Conservation (phyloP, 768 basidiomycete genomes). For the Phanerochaete sordida region DNA sequence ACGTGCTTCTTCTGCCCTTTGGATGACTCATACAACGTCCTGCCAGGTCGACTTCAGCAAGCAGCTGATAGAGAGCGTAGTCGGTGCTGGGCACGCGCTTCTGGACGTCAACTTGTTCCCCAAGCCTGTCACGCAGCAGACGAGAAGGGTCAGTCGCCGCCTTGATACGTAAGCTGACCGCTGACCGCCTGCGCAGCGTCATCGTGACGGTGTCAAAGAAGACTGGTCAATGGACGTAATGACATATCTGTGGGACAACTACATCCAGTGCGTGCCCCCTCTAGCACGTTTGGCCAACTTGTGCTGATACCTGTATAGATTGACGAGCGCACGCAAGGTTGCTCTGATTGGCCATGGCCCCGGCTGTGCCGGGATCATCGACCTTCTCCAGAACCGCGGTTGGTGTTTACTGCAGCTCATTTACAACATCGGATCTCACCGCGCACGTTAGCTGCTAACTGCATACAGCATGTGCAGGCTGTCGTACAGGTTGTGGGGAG, state of each 20-base stretch:
- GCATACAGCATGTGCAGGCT: conserved; percentile 62
- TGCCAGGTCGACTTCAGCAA: conserved; percentile 81
- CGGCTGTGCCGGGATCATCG: conserved; percentile 73
- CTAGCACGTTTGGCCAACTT: neutral
- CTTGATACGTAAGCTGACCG: neutral
- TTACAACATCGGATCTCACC: neutral
- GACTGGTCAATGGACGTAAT: conserved; percentile 55
- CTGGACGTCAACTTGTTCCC: conserved; percentile 86
- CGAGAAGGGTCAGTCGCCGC: conserved; percentile 27
- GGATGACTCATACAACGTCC: neutral
- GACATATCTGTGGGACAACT: conserved; percentile 94
- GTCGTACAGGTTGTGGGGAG: conserved; percentile 80
- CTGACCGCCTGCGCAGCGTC: conserved; percentile 14
- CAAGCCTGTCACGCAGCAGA: conserved; percentile 39
- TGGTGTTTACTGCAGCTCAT: too few relatives aligned
- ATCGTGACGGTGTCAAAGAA: conserved; percentile 33
- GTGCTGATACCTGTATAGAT: conserved; percentile 34
- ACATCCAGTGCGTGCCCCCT: conserved; percentile 66
- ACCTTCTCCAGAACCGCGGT: conserved; percentile 73
- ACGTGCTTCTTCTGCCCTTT: neutral
- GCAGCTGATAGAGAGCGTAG: conserved; percentile 73
- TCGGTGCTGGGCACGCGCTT: conserved; percentile 60
- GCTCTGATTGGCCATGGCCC: conserved; percentile 86
- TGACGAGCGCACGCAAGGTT: conserved; percentile 69
- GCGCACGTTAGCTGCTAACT: conserved; percentile 37